Percentiles rank a stretch among this genome's conserved stretches.
Evolutionary conservation across 1,284 basidiomycete species (phyloP).

Genomic region (Leucoagaricus sp.): DNA sequence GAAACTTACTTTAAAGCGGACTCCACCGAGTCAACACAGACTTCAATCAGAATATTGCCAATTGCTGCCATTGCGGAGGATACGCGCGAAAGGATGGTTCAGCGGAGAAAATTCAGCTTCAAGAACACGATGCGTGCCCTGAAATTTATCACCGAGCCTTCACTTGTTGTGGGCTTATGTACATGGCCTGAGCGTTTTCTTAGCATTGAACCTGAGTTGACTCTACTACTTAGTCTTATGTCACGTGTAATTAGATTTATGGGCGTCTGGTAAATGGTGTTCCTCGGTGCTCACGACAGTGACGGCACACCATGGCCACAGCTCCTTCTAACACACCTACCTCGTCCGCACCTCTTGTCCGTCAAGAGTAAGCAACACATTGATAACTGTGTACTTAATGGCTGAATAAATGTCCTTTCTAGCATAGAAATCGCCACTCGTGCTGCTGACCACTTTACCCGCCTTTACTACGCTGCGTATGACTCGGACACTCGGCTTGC

Average conservation of each 20-base stretch:
- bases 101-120: not conserved
- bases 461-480: constrained; percentile 77
- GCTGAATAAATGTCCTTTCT: not conserved
- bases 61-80: constrained; percentile 11
- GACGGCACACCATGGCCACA: constrained; percentile 11
- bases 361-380: constrained; percentile 9
- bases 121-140: not conserved
- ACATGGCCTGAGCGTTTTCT: constrained; percentile 13
- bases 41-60: constrained; percentile 50
- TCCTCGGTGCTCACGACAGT: too few relatives aligned
- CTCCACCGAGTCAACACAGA: constrained; percentile 79
- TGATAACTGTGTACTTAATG: not conserved
- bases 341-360: constrained; percentile 7
- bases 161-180: constrained; percentile 16
- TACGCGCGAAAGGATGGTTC: not conserved
- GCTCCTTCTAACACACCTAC: not conserved
- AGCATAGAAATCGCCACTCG: constrained; percentile 82
- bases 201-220: constrained; percentile 4
- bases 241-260: constrained; percentile 6
- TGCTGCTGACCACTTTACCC: constrained; percentile 77
- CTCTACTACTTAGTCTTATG: not conserved
- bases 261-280: not conserved
- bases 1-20: constrained; percentile 65
- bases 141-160: constrained; percentile 1
- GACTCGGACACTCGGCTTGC: constrained; percentile 70